Evolutionary conservation across 352 stramenopile genomes (phyloP).

Genomic region (Phytophthora cactorum): DNA sequence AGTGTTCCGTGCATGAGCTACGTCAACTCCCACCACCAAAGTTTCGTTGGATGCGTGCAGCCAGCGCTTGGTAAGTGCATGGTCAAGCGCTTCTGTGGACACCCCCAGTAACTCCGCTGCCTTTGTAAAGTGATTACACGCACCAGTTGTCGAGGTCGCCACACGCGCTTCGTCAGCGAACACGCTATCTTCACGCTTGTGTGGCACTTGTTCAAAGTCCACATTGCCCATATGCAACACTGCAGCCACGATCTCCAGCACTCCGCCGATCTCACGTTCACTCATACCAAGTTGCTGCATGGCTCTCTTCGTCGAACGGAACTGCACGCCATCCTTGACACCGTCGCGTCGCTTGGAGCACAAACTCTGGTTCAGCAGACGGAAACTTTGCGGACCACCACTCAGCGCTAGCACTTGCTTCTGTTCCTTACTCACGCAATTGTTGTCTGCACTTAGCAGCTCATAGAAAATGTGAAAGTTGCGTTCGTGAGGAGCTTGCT

Average conservation of each 20-base stretch:
- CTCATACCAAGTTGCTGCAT: constrained; percentile 87
- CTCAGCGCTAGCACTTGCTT: constrained; percentile 46
- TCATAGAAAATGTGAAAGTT: constrained; percentile 93
- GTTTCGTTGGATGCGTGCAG: constrained; percentile 78
- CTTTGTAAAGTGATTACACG: constrained; percentile 50
- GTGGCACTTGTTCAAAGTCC: constrained; percentile 55
- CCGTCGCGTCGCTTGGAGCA: constrained; percentile 73
- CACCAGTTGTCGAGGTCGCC: constrained; percentile 12
- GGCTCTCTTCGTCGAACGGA: constrained; percentile 57
- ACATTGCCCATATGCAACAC: constrained; percentile 92
- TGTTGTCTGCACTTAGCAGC: constrained; percentile 54
- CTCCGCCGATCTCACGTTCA: constrained; percentile 56
- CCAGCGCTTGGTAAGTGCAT: constrained; percentile 67
- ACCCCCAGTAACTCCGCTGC: constrained; percentile 70
- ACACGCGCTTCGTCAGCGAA: constrained; percentile 40
- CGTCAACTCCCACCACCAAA: constrained; percentile 71
- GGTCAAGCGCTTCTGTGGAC: constrained; percentile 52
- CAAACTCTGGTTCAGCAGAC: constrained; percentile 72
- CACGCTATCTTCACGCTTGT: constrained; percentile 34
- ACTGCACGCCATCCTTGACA: constrained; percentile 72
- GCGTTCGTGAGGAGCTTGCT: constrained; percentile 73
- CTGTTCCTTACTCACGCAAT: constrained; percentile 36
- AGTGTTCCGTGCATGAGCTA: constrained; percentile 72
- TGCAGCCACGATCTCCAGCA: constrained; percentile 80
- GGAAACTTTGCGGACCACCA: constrained; percentile 49